Percentiles rank a stretch among this genome's conserved stretches.
Evolutionary conservation across 2,329 filamentous ascomycete genomes (phyloP).

Genomic region (Aspergillus sp.): DNA sequence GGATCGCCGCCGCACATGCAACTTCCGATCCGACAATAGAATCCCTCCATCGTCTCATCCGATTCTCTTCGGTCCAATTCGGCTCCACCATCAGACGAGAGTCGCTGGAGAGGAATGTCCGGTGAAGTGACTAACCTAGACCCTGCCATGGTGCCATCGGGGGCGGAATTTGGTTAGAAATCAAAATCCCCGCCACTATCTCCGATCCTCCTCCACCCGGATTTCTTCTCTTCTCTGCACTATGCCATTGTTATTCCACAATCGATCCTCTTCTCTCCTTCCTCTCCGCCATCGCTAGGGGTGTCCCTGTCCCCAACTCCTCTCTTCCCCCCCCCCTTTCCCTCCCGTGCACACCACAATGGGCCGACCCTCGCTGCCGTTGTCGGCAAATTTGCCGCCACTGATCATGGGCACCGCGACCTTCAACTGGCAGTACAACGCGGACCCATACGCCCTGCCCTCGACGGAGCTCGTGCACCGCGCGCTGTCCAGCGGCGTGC

Average conservation of each 20-base stretch:
- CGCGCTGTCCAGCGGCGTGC: constrained; percentile 47
- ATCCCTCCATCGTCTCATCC: too few species aligned
- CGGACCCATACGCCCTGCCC: constrained; percentile 49
- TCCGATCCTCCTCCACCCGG: neutral
- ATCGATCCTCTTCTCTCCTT: neutral
- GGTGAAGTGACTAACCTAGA: neutral
- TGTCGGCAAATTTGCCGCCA: constrained; percentile 44
- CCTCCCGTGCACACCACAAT: constrained; percentile 14
- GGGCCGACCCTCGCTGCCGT: constrained; percentile 30
- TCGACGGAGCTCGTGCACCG: constrained; percentile 48
- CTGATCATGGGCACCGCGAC: constrained; percentile 51
- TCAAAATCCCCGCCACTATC: constrained; percentile 6
- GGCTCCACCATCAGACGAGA: neutral
- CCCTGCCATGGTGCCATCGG: constrained; percentile 24
- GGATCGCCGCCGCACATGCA: too few species aligned
- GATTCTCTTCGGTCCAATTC: neutral
- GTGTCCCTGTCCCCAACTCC: too few species aligned
- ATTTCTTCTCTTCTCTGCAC: too few species aligned
- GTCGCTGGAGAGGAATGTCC: too few species aligned
- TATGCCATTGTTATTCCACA: neutral
- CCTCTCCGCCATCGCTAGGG: neutral
- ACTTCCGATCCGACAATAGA: too few species aligned
- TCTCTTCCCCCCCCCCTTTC: too few species aligned
- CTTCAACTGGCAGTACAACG: constrained; percentile 51
- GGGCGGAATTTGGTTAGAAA: constrained; percentile 10